phyloP scores from a whole-genome alignment of 352 stramenopile genomes.

The Thalassiosira pacifica region DNA sequence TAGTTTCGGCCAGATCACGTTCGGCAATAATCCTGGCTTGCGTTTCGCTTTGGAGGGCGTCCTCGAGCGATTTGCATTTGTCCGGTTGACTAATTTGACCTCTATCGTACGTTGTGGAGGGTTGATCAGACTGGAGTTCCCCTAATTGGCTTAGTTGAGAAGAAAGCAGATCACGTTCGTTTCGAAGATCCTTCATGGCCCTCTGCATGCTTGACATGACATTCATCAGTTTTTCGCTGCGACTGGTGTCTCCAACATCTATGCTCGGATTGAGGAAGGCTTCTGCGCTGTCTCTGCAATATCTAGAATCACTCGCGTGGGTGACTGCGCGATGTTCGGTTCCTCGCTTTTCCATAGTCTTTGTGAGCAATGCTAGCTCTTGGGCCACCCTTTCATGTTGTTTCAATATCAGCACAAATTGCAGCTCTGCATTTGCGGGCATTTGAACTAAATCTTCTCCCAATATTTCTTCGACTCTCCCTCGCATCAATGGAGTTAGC shows the following conservation, averaged over 20 bases:
- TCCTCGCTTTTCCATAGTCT: not conserved
- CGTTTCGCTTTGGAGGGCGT: constrained; percentile 21
- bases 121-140: not conserved
- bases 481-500: constrained; percentile 39
- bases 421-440: constrained; percentile 37
- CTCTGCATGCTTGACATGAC: constrained; percentile 19
- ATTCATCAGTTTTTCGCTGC: constrained; percentile 12
- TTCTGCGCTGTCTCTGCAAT: constrained; percentile 1
- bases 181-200: constrained; percentile 3
- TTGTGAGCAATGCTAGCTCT: constrained; percentile 37
- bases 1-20: not conserved
- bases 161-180: constrained; percentile 39
- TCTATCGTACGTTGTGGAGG: not conserved
- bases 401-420: constrained; percentile 52
- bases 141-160: constrained; percentile 8
- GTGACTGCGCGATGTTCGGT: not conserved
- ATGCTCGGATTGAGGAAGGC: constrained; percentile 5
- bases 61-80: constrained; percentile 43
- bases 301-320: not conserved
- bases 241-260: not conserved
- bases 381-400: constrained; percentile 39
- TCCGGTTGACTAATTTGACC: not conserved
- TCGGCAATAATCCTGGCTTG: not conserved
- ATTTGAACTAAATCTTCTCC: constrained; percentile 45
- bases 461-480: constrained; percentile 46